Conservation (phyloP, 2,329 filamentous ascomycete genomes). For the Colletotrichum orchidophilum region DNA sequence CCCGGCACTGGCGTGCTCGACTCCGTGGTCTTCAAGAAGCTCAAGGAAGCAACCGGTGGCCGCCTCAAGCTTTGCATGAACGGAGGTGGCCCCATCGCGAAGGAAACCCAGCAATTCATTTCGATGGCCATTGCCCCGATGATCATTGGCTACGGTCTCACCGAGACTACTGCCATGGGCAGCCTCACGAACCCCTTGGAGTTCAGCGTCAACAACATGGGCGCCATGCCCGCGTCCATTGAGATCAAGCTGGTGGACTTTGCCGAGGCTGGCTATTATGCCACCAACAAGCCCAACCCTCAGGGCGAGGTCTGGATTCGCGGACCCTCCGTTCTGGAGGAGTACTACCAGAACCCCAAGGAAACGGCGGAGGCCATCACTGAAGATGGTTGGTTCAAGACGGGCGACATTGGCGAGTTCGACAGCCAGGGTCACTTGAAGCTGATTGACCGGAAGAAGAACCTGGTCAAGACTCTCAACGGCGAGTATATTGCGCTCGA, state of each 20-base stretch:
- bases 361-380: conserved; percentile 78
- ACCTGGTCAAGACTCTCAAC: conserved; percentile 83
- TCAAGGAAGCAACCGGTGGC: conserved; percentile 89
- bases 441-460: conserved; percentile 89
- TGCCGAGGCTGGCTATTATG: conserved; percentile 81
- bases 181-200: conserved; percentile 78
- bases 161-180: conserved; percentile 84
- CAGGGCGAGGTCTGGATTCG: conserved; percentile 93
- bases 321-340: conserved; percentile 74
- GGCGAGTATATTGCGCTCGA: conserved; percentile 87
- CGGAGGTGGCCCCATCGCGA: conserved; percentile 84
- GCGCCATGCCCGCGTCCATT: conserved; percentile 76
- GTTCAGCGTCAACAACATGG: conserved; percentile 78
- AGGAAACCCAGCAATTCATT: conserved; percentile 87
- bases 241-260: conserved; percentile 91
- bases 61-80: conserved; percentile 84
- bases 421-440: conserved; percentile 75
- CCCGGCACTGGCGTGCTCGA: conserved; percentile 78
- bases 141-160: conserved; percentile 89
- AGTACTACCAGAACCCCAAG: conserved; percentile 81
- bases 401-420: conserved; percentile 85
- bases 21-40: conserved; percentile 86
- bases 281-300: conserved; percentile 77
- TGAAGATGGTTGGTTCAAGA: conserved; percentile 86
- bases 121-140: conserved; percentile 89